These are phyloP conservation scores for Cyberlindnera galapagoensis DNA, from an alignment of 805 yeast species.

Conservation along the genomic window DNA sequence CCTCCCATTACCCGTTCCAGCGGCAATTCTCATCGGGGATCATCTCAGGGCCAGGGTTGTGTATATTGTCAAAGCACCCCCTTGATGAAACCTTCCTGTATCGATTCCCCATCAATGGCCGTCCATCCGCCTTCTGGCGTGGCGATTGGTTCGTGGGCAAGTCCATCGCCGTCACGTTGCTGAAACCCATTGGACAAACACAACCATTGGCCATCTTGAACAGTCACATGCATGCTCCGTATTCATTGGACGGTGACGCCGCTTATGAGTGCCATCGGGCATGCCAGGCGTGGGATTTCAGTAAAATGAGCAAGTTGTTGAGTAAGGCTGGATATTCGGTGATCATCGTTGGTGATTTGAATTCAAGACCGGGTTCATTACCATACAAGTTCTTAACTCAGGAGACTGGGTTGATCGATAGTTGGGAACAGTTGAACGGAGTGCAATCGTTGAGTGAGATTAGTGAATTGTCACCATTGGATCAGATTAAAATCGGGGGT, in stretches of 20 bases:
- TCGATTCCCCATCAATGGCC: slow-evolving; percentile 86
- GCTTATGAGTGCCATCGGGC: slow-evolving; percentile 87
- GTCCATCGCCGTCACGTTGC: slow-evolving; percentile 66
- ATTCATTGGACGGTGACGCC: slow-evolving; percentile 75
- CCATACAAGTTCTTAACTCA: slow-evolving; percentile 69
- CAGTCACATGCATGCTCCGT: slow-evolving; percentile 98
- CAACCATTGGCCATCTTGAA: slow-evolving; percentile 72
- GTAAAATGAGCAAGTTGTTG: slow-evolving; percentile 55
- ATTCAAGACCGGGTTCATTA: slow-evolving; percentile 80
- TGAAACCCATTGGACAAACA: slow-evolving; percentile 44
- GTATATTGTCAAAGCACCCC: slow-evolving; percentile 76
- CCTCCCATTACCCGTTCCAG: slow-evolving; percentile 48
- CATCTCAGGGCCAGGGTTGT: slow-evolving; percentile 88
- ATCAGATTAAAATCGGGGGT: slow-evolving; percentile 70
- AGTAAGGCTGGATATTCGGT: slow-evolving; percentile 75
- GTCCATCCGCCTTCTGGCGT: slow-evolving; percentile 87
- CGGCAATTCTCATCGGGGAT: slow-evolving; percentile 80
- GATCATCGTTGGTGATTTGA: slow-evolving; percentile 88
- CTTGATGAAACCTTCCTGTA: slow-evolving; percentile 73
- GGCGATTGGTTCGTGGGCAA: slow-evolving; percentile 99
- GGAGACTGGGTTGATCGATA: slow-evolving; percentile 66
- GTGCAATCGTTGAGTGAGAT: slow-evolving; percentile 35
- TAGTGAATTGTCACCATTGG: slow-evolving; percentile 40
- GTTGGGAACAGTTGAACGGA: slow-evolving; percentile 73
- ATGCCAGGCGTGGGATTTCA: slow-evolving; percentile 94